Evolutionary conservation across 306 rosid genomes (phyloP).

Genomic region (Hippophae rhamnoides): DNA sequence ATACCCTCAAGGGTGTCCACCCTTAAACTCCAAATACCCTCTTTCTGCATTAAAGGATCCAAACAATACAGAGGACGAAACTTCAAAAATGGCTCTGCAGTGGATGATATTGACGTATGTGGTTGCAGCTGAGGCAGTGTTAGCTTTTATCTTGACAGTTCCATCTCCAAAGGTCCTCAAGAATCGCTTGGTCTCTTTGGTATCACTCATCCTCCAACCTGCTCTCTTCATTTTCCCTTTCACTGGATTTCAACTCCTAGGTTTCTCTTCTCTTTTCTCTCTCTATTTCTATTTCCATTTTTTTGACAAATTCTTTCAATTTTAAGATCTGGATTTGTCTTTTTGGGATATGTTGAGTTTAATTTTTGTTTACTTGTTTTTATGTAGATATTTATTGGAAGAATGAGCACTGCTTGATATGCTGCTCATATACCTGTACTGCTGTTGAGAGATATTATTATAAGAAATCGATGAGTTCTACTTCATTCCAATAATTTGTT

Average conservation of each 20-base stretch:
- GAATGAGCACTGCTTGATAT: conserved; percentile 35
- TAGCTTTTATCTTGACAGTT: conserved; percentile 38
- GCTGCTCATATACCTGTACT: conserved; percentile 73
- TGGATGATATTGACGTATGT: conserved; percentile 86
- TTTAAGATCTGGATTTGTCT: no score
- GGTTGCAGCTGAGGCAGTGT: conserved; percentile 73
- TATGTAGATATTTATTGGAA: no score
- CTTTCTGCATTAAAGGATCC: conserved; percentile 26
- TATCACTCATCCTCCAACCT: no score
- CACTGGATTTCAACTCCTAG: no score
- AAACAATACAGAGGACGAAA: neutral
- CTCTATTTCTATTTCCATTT: no score
- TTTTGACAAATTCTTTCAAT: no score
- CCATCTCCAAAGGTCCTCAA: no score
- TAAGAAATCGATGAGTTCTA: conserved; percentile 72
- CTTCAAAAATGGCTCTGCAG: conserved; percentile 61
- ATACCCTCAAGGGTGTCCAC: conserved; percentile 69
- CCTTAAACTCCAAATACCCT: conserved; percentile 66
- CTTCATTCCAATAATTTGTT: neutral
- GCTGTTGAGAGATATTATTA: conserved; percentile 89
- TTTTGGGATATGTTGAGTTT: no score
- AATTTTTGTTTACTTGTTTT: no score
- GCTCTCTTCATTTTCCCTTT: no score
- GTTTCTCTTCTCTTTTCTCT: no score
- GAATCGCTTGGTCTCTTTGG: no score